These are phyloP conservation scores for Elymus sibiricus DNA, from an alignment of 176 grass and related monocot genomes.

Conservation along the genomic window DNA sequence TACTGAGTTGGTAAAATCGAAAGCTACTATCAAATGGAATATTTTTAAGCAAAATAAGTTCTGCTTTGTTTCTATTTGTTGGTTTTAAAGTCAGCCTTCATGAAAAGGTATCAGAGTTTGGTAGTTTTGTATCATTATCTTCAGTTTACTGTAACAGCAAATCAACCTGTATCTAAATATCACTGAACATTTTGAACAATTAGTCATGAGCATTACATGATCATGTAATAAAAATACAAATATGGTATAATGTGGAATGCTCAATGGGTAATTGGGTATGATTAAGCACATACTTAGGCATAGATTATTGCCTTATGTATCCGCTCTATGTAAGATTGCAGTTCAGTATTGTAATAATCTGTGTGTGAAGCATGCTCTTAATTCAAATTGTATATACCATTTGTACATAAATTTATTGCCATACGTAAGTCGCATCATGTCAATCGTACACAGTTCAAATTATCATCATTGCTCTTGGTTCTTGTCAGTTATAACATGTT, in stretches of 20 bases:
- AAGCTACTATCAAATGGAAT: slow-evolving; percentile 11
- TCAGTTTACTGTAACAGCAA: background rate
- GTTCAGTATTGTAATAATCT: slow-evolving; percentile 21
- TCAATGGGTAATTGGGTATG: slow-evolving; percentile 15
- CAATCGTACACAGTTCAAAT: background rate
- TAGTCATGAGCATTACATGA: slow-evolving; percentile 9
- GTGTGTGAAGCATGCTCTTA: slow-evolving; percentile 20
- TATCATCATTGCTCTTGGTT: slow-evolving; percentile 9
- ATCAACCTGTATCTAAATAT: background rate
- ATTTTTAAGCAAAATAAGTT: slow-evolving; percentile 17
- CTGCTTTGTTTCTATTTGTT: background rate
- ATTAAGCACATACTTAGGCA: background rate
- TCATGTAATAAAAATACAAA: background rate
- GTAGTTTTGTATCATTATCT: background rate
- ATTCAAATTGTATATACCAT: background rate
- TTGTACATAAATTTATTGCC: slow-evolving; percentile 1
- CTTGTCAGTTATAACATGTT: slow-evolving; percentile 16
- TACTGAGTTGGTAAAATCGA: slow-evolving; percentile 80
- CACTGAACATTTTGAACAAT: slow-evolving; percentile 11
- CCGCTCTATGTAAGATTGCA: slow-evolving; percentile 3
- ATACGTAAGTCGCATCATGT: background rate
- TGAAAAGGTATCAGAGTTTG: slow-evolving; percentile 12
- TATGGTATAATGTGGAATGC: background rate
- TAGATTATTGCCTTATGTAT: background rate
- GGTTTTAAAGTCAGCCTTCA: background rate